These are phyloP conservation scores for Plasmopara viticola DNA, from an alignment of 352 stramenopile species.

Conservation along the genomic window DNA sequence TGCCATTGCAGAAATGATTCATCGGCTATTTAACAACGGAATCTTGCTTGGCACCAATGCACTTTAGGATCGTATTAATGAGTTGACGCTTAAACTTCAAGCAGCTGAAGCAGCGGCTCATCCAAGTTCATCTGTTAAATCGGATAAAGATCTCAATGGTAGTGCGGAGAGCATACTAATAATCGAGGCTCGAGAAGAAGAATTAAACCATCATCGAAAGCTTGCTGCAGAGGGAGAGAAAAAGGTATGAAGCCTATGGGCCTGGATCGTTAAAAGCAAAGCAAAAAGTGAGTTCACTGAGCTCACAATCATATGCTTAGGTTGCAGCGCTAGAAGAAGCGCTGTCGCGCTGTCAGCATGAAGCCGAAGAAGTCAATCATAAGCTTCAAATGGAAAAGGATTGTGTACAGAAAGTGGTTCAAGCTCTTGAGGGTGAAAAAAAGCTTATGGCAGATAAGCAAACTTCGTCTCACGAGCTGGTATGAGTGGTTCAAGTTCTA, in stretches of 20 bases:
- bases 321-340: slow-evolving; percentile 39
- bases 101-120: slow-evolving; percentile 38
- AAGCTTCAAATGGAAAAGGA: slow-evolving; percentile 46
- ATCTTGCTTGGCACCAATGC: background rate
- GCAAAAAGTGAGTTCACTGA: background rate
- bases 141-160: slow-evolving; percentile 20
- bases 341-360: slow-evolving; percentile 26
- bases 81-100: slow-evolving; percentile 52
- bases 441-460: slow-evolving; percentile 43
- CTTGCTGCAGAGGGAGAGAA: slow-evolving; percentile 36
- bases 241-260: slow-evolving; percentile 26
- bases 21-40: too few relatives aligned
- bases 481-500: slow-evolving; percentile 9
- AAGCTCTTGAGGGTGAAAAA: slow-evolving; percentile 50
- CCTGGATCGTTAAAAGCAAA: background rate
- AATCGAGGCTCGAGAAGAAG: slow-evolving; percentile 38
- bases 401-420: slow-evolving; percentile 33
- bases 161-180: slow-evolving; percentile 16
- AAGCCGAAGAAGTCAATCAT: slow-evolving; percentile 46
- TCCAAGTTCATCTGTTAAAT: slow-evolving; percentile 13
- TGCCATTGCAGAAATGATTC: background rate
- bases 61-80: slow-evolving; percentile 38
- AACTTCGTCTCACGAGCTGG: slow-evolving; percentile 52
- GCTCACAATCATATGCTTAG: slow-evolving; percentile 15
- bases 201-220: slow-evolving; percentile 44